Base-by-base conservation (phyloP, 805 yeast species). In the Kuraishia molischiana region DNA sequence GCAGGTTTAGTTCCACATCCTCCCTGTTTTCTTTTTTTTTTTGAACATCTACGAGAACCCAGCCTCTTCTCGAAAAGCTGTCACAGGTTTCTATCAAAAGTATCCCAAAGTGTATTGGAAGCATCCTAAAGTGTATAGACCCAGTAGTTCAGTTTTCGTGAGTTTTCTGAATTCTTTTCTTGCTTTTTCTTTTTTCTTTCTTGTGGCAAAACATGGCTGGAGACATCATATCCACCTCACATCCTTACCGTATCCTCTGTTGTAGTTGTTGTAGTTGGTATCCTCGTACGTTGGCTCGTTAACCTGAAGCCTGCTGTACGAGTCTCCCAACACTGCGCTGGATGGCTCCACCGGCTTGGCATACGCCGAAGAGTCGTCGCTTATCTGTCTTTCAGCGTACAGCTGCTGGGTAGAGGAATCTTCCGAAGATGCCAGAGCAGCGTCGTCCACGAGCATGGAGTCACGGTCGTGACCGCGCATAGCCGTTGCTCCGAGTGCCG, bases 401-500 rank as follows among this genome's bases (percentile, higher is more conserved):
- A 32, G 28, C 18, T 32, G n/a, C 3, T 59, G 63, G 13, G 62
- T 62, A 33, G 54, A 55, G 1, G 61, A 61, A 20, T 52, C 56
- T 17, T 47, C 56, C 32, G 61, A 49, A 30, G 60, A 46, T 36
- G 62, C 58, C 26, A 42, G 32, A 38, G 56, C 44, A 39, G 58
- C 40, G 47, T 54, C 38, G 45, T 68, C 47, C 46, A 38, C 57
- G 43, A 39, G 56, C 69, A 37, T 59, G 43, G 51, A 56, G 24
- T 51, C 46, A 39, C 61, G 49, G 38, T 72, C 77, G 48, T 74
- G 79, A 15, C 79, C 80, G 50, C 69, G 71, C 78, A 72, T 72
- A 29, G 79, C 79, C 19, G 78, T 68, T 3, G 80, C 82, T 24
- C 87, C 89, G 38, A 82, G 66, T 1, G 84, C 90, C 53, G 76